These are phyloP conservation scores for Diaporthe eres DNA, from an alignment of 2,329 filamentous ascomycete genomes.

Conservation along the genomic window DNA sequence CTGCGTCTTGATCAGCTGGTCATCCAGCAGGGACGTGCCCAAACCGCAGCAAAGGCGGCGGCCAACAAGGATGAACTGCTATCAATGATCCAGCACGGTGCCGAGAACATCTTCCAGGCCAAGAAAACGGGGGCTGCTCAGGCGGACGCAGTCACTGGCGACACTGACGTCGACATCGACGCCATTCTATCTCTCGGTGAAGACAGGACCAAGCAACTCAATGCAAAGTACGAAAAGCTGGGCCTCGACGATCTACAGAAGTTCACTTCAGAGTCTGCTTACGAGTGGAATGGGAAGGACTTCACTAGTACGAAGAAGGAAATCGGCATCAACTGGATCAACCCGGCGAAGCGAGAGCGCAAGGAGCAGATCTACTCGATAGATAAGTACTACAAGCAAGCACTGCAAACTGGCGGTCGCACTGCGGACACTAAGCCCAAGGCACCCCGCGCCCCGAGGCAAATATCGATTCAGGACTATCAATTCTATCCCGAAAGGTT, in stretches of 20 bases:
- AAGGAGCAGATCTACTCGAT: conserved; percentile 99
- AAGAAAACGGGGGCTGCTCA: conserved; percentile 76
- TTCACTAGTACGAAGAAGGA: conserved; percentile 94
- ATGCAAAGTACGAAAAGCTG: conserved; percentile 94
- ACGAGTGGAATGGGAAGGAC: conserved; percentile 98
- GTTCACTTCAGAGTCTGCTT: conserved; percentile 96
- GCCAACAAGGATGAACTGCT: conserved; percentile 96
- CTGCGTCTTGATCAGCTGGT: conserved; percentile 95
- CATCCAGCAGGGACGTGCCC: conserved; percentile 96
- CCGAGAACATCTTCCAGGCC: conserved; percentile 90
- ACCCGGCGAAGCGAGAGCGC: conserved; percentile 96
- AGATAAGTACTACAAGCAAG: conserved; percentile 97
- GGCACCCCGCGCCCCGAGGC: conserved; percentile 94
- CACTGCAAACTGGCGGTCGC: conserved; percentile 82
- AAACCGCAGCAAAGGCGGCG: conserved; percentile 89
- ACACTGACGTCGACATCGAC: conserved; percentile 93
- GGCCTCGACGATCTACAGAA: conserved; percentile 98
- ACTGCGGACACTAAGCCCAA: conserved; percentile 92
- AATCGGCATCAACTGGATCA: conserved; percentile 96
- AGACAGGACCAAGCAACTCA: conserved; percentile 89
- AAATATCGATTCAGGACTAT: conserved; percentile 93
- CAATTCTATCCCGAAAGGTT: conserved; percentile 94
- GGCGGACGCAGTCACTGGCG: conserved; percentile 70
- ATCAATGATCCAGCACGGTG: conserved; percentile 98
- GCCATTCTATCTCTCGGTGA: conserved; percentile 89